Base-by-base conservation (phyloP, 768 basidiomycete genomes). In the Calocera viscosa region DNA sequence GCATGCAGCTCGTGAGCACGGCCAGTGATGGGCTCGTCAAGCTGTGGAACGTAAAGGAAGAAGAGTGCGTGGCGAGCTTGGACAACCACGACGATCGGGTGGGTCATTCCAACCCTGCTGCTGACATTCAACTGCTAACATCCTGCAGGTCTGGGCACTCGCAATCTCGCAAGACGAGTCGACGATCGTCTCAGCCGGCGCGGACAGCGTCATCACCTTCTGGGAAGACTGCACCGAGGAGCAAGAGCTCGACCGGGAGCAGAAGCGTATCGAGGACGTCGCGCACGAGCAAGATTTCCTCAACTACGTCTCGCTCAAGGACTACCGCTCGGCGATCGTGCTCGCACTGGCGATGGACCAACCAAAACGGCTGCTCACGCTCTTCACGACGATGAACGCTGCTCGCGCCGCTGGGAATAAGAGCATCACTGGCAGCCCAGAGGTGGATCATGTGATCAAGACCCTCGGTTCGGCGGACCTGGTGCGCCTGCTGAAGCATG, bases 31-130 rank as follows among this genome's bases (percentile, higher is more conserved):
- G 96, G 35, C 78, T 99, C 47, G 90, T 98, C 68, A 99, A 98
- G 78, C 70, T 99, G 30, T 99, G 96, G 96, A 92, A 89, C 75
- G 82, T 95, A 65, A 82, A 83, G 72, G 87, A 90, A 64, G 96
- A 98, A 74, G 85, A 90, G 71, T 97, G 94, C 71, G 79, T 84
- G 7, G 79, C 86, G 19, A 98, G 95, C 3, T 78, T 99, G 76
- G 96, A 99, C 75, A 95, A 95, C 72, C 96, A 99, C 72, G 92
- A 96, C 75, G 95, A 97, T 70, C 98, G 97, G 83, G 94, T 90
- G 68, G 22, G 86, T 72, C 24, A 11, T 0, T 5, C 22, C 28
- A 1, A 0, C 19, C 19, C 5, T 60, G 16, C 17, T 19, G 19
- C 16, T 16, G 33, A 60, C 34, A 17, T 41, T 12, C n/a, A 17